Evolutionary conservation across 2,329 filamentous ascomycete genomes (phyloP).

Genomic region (Aspergillus viridinutans): DNA sequence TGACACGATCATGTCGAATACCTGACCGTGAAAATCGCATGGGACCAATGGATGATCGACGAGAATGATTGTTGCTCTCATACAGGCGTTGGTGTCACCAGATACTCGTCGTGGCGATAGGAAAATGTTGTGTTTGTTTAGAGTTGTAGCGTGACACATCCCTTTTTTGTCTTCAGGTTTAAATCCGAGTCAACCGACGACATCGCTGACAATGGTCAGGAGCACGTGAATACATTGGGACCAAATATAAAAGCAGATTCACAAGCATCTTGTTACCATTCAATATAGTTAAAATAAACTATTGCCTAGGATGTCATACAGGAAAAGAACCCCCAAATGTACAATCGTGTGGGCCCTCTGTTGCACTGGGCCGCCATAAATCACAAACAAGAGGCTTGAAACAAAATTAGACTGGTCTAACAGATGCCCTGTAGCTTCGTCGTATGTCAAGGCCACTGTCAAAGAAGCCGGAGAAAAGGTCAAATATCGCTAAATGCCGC

Average conservation of each 20-base stretch:
- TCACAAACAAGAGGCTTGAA: neutral
- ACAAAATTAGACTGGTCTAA: neutral
- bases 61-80: neutral
- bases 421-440: neutral
- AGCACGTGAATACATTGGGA: neutral
- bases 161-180: neutral
- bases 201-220: neutral
- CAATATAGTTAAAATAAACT: constrained; percentile 8
- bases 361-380: neutral
- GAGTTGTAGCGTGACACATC: neutral
- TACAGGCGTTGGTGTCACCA: neutral
- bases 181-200: neutral
- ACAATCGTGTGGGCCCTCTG: constrained; percentile 5
- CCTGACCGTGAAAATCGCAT: neutral
- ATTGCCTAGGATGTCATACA: constrained; percentile 14
- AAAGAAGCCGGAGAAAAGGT: neutral
- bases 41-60: neutral
- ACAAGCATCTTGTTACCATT: neutral
- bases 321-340: constrained; percentile 15
- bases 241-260: neutral
- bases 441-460: neutral
- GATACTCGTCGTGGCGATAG: neutral
- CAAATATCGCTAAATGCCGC: neutral
- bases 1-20: neutral
- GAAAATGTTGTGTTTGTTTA: neutral